These are phyloP conservation scores for Fusarium verticillioides DNA, from an alignment of 2,329 filamentous ascomycete genomes.

Conservation along the genomic window DNA sequence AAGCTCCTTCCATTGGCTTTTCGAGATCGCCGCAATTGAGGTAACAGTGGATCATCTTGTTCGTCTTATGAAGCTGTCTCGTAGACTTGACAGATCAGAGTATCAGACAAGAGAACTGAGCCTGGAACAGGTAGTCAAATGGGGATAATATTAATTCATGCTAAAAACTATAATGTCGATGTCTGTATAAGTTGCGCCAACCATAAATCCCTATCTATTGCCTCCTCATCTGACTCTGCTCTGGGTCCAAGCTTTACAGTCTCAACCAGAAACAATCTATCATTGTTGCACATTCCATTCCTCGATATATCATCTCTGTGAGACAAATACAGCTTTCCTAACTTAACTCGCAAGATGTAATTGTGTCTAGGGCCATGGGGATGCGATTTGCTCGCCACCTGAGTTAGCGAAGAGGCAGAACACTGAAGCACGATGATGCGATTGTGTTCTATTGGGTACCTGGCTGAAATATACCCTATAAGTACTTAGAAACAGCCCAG, in stretches of 20 bases:
- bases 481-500: too few species aligned
- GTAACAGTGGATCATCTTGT: too few species aligned
- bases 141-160: too few species aligned
- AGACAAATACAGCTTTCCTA: too few species aligned
- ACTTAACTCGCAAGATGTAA: background rate
- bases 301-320: background rate
- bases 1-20: background rate
- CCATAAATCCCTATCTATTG: background rate
- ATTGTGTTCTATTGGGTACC: background rate
- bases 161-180: too few species aligned
- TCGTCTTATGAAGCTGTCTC: too few species aligned
- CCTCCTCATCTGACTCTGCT: background rate
- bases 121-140: too few species aligned
- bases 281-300: background rate
- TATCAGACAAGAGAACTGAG: too few species aligned
- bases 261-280: background rate
- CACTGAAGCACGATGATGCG: background rate
- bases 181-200: too few species aligned
- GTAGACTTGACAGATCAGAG: too few species aligned
- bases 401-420: background rate
- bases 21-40: too few species aligned
- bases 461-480: fast-evolving
- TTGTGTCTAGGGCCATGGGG: background rate
- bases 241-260: background rate
- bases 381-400: background rate